Percentiles rank a stretch among this genome's conserved stretches.
These are phyloP conservation scores for Ceratocystis papillata DNA, from an alignment of 2,329 filamentous ascomycete genomes.

Conservation along the genomic window DNA sequence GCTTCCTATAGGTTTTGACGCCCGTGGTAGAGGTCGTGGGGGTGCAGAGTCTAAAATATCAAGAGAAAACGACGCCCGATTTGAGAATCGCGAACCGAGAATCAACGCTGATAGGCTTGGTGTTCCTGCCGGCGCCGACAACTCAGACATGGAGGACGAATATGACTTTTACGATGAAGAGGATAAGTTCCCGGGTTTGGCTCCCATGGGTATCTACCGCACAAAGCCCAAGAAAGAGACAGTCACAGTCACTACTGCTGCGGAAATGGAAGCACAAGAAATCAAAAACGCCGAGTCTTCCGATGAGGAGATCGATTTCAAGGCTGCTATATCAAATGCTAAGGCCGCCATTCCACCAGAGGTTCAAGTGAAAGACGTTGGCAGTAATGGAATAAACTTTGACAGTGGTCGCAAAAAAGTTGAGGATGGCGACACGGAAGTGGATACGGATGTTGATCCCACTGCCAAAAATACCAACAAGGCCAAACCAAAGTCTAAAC, in stretches of 20 bases:
- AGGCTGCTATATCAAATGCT: slow-evolving; percentile 24
- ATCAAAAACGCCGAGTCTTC: slow-evolving; percentile 19
- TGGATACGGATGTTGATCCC: slow-evolving; percentile 25
- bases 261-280: slow-evolving; percentile 22
- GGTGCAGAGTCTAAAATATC: slow-evolving; percentile 30
- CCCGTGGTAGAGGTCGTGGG: slow-evolving; percentile 24
- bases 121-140: slow-evolving; percentile 31
- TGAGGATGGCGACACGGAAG: slow-evolving; percentile 27
- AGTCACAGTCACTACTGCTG: slow-evolving; percentile 21
- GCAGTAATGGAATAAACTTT: slow-evolving; percentile 38
- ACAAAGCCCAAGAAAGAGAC: slow-evolving; percentile 23
- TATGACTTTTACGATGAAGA: slow-evolving; percentile 37
- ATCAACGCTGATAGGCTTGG: slow-evolving; percentile 49
- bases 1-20: slow-evolving; percentile 12
- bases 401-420: slow-evolving; percentile 30
- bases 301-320: slow-evolving; percentile 23
- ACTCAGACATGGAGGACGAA: slow-evolving; percentile 39
- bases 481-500: slow-evolving; percentile 25
- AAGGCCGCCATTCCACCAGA: slow-evolving; percentile 33
- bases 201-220: slow-evolving; percentile 47
- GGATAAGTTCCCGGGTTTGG: slow-evolving; percentile 30
- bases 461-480: slow-evolving; percentile 28
- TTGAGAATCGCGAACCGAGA: slow-evolving; percentile 35
- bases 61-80: slow-evolving; percentile 29
- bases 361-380: slow-evolving; percentile 44